phyloP scores from a whole-genome alignment of 768 basidiomycete species.

The Naganishia vaughanmartiniae region DNA sequence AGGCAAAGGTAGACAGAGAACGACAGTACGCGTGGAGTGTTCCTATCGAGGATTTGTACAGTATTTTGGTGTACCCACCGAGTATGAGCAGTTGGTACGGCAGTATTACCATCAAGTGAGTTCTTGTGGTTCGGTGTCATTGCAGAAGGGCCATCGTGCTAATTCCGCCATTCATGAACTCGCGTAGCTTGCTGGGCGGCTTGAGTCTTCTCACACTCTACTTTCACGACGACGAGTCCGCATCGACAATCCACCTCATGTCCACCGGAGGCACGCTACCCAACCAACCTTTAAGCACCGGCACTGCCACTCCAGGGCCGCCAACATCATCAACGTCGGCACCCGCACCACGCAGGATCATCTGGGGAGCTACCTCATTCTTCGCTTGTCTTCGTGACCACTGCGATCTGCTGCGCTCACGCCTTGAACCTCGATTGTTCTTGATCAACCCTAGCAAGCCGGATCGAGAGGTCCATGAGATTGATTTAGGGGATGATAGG shows the following conservation, averaged over 20 bases:
- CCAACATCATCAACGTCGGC: conserved; percentile 10
- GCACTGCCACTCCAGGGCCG: conserved; percentile 1
- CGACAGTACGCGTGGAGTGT: conserved; percentile 36
- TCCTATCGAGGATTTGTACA: conserved; percentile 47
- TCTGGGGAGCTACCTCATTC: conserved; percentile 85
- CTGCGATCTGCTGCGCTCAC: conserved; percentile 70
- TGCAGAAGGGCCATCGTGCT: conserved; percentile 13
- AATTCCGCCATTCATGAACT: conserved; percentile 38
- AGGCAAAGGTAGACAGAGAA: conserved; percentile 28
- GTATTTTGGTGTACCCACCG: conserved; percentile 71
- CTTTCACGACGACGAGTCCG: conserved; percentile 96
- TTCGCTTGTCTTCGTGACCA: conserved; percentile 67
- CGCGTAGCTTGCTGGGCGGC: conserved; percentile 45
- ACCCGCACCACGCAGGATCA: conserved; percentile 25
- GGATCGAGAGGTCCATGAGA: conserved; percentile 90
- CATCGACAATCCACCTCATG: conserved; percentile 56
- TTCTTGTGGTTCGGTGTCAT: conserved; percentile 54
- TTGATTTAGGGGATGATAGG: conserved; percentile 40
- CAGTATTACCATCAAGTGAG: conserved; percentile 81
- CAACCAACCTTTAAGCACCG: conserved; percentile 16
- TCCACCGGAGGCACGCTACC: conserved; percentile 33
- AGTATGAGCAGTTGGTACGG: conserved; percentile 62
- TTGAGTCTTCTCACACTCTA: conserved; percentile 75
- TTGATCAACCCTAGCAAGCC: conserved; percentile 86
- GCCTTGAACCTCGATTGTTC: conserved; percentile 78